phyloP scores from a whole-genome alignment of 176 grass and related monocot species.

The Echinochloa phyllopogon region DNA sequence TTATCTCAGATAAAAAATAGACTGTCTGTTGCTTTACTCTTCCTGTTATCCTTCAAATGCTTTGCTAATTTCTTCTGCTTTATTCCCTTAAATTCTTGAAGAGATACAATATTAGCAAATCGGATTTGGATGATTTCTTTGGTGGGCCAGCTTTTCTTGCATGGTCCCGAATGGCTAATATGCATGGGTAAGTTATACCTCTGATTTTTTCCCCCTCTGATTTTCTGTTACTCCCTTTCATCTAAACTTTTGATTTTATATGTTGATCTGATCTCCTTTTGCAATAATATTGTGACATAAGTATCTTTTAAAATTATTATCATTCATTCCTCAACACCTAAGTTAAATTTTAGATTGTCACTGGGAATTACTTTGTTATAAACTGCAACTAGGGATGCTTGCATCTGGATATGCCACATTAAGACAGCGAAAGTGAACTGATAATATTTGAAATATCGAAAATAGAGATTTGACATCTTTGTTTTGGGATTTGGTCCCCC shows the following conservation, averaged over 20 bases:
- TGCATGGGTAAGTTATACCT: slow-evolving; percentile 65
- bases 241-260: neutral
- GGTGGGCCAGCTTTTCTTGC: slow-evolving; percentile 76
- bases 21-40: neutral
- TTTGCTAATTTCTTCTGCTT: slow-evolving; percentile 29
- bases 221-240: neutral
- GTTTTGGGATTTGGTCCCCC: neutral
- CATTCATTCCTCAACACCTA: neutral
- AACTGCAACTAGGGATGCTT: neutral
- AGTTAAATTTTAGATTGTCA: neutral
- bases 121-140: slow-evolving; percentile 76
- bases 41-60: slow-evolving; percentile 20
- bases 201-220: neutral
- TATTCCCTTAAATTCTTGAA: slow-evolving; percentile 30
- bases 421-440: neutral
- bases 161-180: slow-evolving; percentile 87
- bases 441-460: neutral
- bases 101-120: slow-evolving; percentile 69
- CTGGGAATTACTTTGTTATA: neutral
- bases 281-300: neutral
- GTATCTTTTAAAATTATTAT: slow-evolving; percentile 19
- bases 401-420: neutral
- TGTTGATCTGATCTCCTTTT: slow-evolving; percentile 1
- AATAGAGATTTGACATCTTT: neutral
- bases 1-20: neutral